Evolutionary conservation across 805 yeast species (phyloP).

Genomic region (Sungouiozyma ichnusensis): DNA sequence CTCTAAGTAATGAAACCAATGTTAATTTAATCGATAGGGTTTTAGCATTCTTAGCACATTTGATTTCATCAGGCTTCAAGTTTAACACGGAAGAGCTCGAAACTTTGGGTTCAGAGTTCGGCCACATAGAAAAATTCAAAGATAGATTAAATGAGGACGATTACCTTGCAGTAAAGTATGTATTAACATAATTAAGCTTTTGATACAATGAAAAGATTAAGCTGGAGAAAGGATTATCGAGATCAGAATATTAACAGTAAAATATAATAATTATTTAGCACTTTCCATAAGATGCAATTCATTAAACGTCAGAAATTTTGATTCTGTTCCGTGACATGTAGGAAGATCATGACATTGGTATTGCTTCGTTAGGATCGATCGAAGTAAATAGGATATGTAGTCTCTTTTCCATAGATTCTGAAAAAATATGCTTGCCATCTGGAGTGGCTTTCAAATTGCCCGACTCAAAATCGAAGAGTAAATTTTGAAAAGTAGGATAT

Average conservation of each 20-base stretch:
- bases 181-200: slow-evolving; percentile 13
- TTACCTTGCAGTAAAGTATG: slow-evolving; percentile 38
- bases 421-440: slow-evolving; percentile 37
- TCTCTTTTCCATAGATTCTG: slow-evolving; percentile 41
- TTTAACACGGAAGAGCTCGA: slow-evolving; percentile 37
- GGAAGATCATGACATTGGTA: slow-evolving; percentile 4
- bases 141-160: slow-evolving; percentile 49
- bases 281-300: slow-evolving; percentile 30
- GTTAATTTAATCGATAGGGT: slow-evolving; percentile 48
- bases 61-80: slow-evolving; percentile 35
- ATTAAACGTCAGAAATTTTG: slow-evolving; percentile 16
- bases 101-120: slow-evolving; percentile 30
- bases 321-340: not conserved
- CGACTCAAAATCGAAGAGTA: slow-evolving; percentile 22
- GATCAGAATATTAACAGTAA: not conserved
- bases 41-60: slow-evolving; percentile 38
- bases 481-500: slow-evolving; percentile 31
- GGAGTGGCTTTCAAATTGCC: slow-evolving; percentile 32
- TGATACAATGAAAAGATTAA: not conserved
- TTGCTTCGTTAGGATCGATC: slow-evolving; percentile 38
- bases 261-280: slow-evolving; percentile 18
- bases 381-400: slow-evolving; percentile 40
- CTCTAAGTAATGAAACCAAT: slow-evolving; percentile 23
- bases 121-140: slow-evolving; percentile 32
- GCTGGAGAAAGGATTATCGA: not conserved